These are phyloP conservation scores for Ogataea kodamae DNA, from an alignment of 805 yeast genomes.

Conservation along the genomic window DNA sequence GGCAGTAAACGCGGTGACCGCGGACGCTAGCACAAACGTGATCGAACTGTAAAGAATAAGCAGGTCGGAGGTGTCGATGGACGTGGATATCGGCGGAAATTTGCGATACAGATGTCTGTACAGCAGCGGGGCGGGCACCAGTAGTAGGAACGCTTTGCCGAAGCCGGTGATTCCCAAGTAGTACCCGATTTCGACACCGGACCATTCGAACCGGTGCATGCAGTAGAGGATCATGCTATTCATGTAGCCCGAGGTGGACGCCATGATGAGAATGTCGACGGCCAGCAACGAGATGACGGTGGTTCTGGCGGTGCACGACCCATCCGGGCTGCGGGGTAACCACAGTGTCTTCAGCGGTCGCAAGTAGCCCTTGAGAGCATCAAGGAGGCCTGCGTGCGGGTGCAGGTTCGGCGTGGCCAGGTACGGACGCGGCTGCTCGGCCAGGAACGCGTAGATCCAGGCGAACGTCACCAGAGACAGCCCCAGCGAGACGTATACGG, in stretches of 20 bases:
- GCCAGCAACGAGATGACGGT: background rate
- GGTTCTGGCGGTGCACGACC: background rate
- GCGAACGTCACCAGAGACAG: background rate
- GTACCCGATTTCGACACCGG: background rate
- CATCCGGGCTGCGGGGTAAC: background rate
- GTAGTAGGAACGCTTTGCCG: background rate
- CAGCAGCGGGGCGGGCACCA: background rate
- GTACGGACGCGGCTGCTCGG: background rate
- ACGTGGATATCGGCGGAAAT: background rate
- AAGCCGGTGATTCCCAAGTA: background rate
- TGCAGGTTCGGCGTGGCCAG: background rate
- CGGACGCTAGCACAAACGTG: background rate
- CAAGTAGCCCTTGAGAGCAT: background rate
- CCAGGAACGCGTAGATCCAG: background rate
- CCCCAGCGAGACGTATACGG: background rate
- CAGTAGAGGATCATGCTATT: background rate
- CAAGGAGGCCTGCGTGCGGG: background rate
- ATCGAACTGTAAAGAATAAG: background rate
- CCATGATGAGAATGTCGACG: background rate
- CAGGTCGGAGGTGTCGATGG: background rate
- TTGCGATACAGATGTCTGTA: background rate
- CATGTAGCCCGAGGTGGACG: background rate
- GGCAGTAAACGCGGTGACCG: background rate
- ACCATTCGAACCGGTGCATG: background rate
- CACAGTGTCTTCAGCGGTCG: background rate